A percentile compares a stretch with the other conserved stretches of the same genome.
Evolutionary conservation across 305 asterid species (phyloP).

Genomic region (Fraxinus xanthoxyloides): DNA sequence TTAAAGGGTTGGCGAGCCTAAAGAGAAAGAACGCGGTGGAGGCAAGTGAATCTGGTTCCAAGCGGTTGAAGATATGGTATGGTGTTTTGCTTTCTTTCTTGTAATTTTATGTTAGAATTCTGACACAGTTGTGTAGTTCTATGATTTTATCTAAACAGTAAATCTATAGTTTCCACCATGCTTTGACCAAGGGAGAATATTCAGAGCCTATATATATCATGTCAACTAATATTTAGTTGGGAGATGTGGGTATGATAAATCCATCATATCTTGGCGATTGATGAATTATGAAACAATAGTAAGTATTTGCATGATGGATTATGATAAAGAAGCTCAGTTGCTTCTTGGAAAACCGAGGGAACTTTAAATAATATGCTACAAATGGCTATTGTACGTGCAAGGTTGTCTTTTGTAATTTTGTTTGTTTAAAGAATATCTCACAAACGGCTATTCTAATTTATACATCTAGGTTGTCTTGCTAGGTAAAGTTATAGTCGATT

Average conservation of each 20-base stretch:
- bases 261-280: background rate
- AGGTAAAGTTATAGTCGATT: background rate
- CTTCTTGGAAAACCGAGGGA: background rate
- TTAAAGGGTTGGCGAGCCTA: constrained; percentile 41
- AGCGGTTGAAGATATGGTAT: constrained; percentile 83
- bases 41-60: constrained; percentile 39
- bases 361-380: background rate
- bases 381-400: background rate
- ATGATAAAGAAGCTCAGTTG: background rate
- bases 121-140: background rate
- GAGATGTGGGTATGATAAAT: background rate
- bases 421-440: background rate
- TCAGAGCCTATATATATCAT: background rate
- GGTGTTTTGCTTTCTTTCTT: background rate
- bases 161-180: background rate
- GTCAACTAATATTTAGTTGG: background rate
- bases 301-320: background rate
- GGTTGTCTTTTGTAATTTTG: background rate
- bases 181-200: background rate
- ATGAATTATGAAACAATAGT: background rate
- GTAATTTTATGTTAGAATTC: background rate
- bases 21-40: constrained; percentile 53
- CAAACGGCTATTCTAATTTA: background rate
- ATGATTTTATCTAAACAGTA: background rate
- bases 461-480: background rate